Evolutionary conservation across 192 early-diverging fungal species (phyloP).

Genomic region (Haplosporangium gracile): DNA sequence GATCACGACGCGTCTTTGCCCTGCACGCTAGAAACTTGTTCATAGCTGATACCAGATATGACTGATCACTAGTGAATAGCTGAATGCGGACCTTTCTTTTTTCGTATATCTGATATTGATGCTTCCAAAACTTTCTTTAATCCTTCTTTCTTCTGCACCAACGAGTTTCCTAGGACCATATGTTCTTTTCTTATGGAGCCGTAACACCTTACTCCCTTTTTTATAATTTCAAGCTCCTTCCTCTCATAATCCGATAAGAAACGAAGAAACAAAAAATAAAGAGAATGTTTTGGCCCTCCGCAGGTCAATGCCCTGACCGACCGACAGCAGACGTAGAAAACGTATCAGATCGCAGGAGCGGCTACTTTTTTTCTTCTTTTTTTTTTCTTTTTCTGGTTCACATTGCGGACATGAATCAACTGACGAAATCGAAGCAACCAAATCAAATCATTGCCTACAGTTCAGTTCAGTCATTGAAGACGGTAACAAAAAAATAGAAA

Average conservation of each 20-base stretch:
- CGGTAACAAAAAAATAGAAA: not conserved
- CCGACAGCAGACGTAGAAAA: too few species aligned
- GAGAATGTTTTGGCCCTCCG: not conserved
- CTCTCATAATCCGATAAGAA: not conserved
- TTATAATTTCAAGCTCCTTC: not conserved
- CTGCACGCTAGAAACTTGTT: too few species aligned
- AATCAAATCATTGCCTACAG: not conserved
- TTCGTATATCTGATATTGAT: not conserved
- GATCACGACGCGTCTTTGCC: too few species aligned
- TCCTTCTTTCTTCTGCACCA: not conserved
- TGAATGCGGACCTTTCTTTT: not conserved
- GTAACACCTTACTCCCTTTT: not conserved
- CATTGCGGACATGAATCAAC: not conserved
- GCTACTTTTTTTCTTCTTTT: not conserved
- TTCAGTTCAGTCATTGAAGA: too few species aligned
- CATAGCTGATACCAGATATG: not conserved
- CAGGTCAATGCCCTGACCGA: not conserved
- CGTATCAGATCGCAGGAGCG: too few species aligned
- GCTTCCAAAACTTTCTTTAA: not conserved
- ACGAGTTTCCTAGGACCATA: too few species aligned
- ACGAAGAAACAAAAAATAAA: not conserved
- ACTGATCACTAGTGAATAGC: not conserved
- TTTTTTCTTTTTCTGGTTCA: not conserved
- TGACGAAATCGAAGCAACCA: not conserved
- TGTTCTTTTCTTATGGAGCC: not conserved